phyloP scores from a whole-genome alignment of 495 filamentous ascomycete species.

The Talaromyces stipitatus region DNA sequence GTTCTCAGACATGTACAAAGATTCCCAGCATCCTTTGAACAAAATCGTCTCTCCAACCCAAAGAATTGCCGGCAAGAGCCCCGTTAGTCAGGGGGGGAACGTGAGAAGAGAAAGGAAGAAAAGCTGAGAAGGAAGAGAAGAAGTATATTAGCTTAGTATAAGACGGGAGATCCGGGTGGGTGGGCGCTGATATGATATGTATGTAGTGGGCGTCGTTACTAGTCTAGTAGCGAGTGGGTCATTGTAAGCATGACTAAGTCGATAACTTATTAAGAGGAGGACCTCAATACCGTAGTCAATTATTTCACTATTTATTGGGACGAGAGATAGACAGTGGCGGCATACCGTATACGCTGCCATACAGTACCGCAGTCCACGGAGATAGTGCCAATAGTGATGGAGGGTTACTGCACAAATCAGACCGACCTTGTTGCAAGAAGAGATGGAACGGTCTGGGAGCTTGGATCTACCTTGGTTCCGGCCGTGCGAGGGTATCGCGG shows the following conservation, averaged over 20 bases:
- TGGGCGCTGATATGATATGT: background rate
- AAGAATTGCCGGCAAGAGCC: background rate
- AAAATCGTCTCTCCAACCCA: background rate
- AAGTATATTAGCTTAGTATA: background rate
- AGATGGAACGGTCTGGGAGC: background rate
- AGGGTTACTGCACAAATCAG: too few relatives aligned
- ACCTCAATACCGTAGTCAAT: too few relatives aligned
- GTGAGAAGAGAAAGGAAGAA: background rate
- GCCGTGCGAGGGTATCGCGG: background rate
- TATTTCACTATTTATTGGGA: too few relatives aligned
- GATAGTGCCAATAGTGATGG: too few relatives aligned
- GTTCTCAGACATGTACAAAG: constrained; percentile 1
- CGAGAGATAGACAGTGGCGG: too few relatives aligned
- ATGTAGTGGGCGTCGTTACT: background rate
- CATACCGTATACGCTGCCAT: too few relatives aligned
- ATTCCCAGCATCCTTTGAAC: constrained; percentile 2
- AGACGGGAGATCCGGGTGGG: background rate
- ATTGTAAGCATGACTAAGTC: background rate
- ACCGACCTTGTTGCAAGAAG: too few relatives aligned
- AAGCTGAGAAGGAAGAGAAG: background rate
- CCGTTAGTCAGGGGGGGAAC: background rate
- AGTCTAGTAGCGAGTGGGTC: too few relatives aligned
- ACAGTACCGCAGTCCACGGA: too few relatives aligned
- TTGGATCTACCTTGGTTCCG: background rate
- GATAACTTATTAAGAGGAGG: too few relatives aligned